Conservation (phyloP, 2,329 filamentous ascomycete genomes). For the Colletotrichum lentis region DNA sequence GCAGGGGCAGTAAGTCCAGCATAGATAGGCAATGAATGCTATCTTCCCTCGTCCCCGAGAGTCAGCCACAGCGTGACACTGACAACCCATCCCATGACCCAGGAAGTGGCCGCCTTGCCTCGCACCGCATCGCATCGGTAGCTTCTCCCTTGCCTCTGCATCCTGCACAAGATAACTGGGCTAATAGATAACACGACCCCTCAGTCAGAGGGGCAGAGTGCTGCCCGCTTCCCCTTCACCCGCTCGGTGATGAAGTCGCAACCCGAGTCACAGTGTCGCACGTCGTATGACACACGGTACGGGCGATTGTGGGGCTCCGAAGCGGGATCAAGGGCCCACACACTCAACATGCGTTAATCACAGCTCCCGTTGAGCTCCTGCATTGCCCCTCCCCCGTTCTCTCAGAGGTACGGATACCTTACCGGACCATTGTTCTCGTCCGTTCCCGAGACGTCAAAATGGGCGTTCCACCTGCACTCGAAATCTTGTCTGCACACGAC, state of each 20-base stretch:
- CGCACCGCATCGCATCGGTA: neutral
- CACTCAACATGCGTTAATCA: constrained; percentile 7
- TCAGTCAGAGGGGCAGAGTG: neutral
- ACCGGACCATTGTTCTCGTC: neutral
- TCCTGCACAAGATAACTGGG: neutral
- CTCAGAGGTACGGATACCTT: neutral
- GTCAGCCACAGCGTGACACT: neutral
- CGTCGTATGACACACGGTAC: constrained; percentile 23
- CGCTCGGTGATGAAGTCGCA: constrained; percentile 22
- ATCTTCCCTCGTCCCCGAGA: neutral
- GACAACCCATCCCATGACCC: neutral
- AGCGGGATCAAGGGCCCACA: neutral
- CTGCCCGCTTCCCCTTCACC: neutral
- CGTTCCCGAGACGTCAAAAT: neutral
- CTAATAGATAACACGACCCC: neutral
- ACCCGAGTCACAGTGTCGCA: constrained; percentile 26
- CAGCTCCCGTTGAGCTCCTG: neutral
- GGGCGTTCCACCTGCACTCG: neutral
- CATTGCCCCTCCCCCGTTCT: neutral
- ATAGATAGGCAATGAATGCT: neutral
- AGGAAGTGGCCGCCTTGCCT: neutral
- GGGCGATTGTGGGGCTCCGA: constrained; percentile 18
- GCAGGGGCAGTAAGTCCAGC: neutral
- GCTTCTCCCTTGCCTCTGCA: neutral
- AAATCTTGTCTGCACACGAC: neutral